Percentiles rank a stretch among this genome's conserved stretches.
Evolutionary conservation across 1,139 yeast species (phyloP).

Genomic region (Schizosaccharomyces versatilis): DNA sequence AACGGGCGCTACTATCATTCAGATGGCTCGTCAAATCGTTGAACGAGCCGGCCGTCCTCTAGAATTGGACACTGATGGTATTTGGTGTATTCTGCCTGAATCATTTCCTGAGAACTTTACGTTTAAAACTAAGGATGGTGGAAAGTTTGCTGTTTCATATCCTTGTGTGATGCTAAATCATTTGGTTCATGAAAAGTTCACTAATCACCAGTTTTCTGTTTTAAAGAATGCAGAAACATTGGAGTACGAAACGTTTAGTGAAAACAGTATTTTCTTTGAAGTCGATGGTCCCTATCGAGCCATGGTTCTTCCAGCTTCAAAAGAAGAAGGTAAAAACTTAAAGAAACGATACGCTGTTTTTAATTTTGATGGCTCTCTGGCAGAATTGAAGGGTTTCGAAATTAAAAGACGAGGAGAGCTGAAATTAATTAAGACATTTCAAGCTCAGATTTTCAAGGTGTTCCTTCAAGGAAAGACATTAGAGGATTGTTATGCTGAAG

Average conservation of each 20-base stretch:
- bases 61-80: conserved; percentile 96
- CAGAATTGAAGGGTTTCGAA: conserved; percentile 93
- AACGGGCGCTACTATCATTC: conserved; percentile 94
- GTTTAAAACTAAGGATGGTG: conserved; percentile 55
- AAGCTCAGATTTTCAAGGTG: conserved; percentile 76
- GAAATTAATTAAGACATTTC: conserved; percentile 81
- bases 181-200: conserved; percentile 70
- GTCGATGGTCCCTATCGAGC: conserved; percentile 98
- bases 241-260: conserved; percentile 57
- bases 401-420: conserved; percentile 91
- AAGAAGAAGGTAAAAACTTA: conserved; percentile 90
- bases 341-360: conserved; percentile 94
- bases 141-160: conserved; percentile 54
- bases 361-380: conserved; percentile 78
- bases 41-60: conserved; percentile 87
- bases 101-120: conserved; percentile 79
- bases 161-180: conserved; percentile 95
- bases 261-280: conserved; percentile 89
- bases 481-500: conserved; percentile 66
- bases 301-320: conserved; percentile 90
- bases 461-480: conserved; percentile 68
- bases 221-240: conserved; percentile 45
- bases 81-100: conserved; percentile 91
- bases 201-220: conserved; percentile 87
- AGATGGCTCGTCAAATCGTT: conserved; percentile 84